These are phyloP conservation scores for Trichophyton benhamiae DNA, from an alignment of 2,329 filamentous ascomycete species.

Conservation along the genomic window DNA sequence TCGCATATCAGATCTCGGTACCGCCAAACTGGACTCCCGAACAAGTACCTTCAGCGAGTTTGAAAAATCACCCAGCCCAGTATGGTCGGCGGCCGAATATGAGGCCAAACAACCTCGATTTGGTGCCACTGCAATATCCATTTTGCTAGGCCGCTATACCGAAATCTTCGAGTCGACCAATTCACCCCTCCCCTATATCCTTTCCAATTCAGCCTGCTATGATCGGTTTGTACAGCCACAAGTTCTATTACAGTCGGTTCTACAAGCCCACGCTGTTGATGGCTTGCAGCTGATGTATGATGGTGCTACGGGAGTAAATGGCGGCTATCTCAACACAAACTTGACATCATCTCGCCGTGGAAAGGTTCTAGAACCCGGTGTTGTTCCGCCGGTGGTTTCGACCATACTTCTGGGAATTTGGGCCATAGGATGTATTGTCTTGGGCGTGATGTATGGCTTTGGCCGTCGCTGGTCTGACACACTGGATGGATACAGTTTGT, in stretches of 20 bases:
- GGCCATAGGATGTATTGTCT: slow-evolving; percentile 6
- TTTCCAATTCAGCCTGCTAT: neutral
- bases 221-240: slow-evolving; percentile 1
- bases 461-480: slow-evolving; percentile 11
- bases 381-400: slow-evolving; percentile 4
- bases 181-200: neutral
- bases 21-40: slow-evolving; percentile 3
- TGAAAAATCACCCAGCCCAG: neutral
- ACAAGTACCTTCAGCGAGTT: slow-evolving; percentile 2
- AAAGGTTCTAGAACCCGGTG: slow-evolving; percentile 6
- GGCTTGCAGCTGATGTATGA: slow-evolving; percentile 10
- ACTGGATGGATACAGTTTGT: slow-evolving; percentile 11
- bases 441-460: slow-evolving; percentile 10
- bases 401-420: slow-evolving; percentile 8
- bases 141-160: neutral
- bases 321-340: neutral
- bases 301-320: neutral
- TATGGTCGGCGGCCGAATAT: neutral
- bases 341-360: slow-evolving; percentile 1
- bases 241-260: neutral
- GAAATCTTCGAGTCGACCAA: slow-evolving; percentile 2
- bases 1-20: neutral
- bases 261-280: slow-evolving; percentile 9
- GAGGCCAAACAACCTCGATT: neutral
- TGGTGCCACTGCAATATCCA: neutral